Evolutionary conservation across 257 asterid genomes (phyloP), one percentile per base, ranked within the genome.

Genomic region (Rhazya stricta): DNA sequence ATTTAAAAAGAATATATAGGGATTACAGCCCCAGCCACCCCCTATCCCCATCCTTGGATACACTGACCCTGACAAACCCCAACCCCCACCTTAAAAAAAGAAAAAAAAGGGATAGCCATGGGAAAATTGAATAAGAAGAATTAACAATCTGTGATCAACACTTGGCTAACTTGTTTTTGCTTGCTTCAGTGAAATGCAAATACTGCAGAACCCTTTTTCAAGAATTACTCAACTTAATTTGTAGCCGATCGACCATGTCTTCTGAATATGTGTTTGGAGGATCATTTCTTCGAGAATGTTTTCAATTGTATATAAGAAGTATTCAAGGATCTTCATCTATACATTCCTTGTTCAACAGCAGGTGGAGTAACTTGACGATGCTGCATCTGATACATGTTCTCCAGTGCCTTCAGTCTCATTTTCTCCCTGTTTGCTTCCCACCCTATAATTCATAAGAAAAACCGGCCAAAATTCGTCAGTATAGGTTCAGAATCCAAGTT

Each of bases 351-450:
- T 48, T 69, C 60, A 29, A 45, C 34, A 69, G 19, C 18, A 15
- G 74, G 74, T 45, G 74, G 74, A 27, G 58, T 48, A 48, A 69
- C n/a, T 46, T 30, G 60, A 48, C 58, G 74, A 27, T 69, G 8
- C 2, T 66, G 74, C 56, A 69, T 69, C 8, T 23, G 45, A 16
- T 43, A 30, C 58, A 45, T 45, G 41, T 30, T 43, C 27, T 69
- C 27, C 74, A 27, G 23, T 12, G 60, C 60, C n/a, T 1, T 69
- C 8, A 45, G 12, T 30, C 74, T 69, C 39, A 25, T 43, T 16
- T 69, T 69, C 74, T 69, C 74, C 42, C 58, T 45, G 23, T 69
- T 69, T 30, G 74, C 74, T 69, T 45, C 74, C 74, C 74, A 69
- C 11, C 74, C 74, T 69, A n/a, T n/a, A 46, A 45, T 1, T 8